Conservation (phyloP, 768 basidiomycete species). For the Lactarius hengduanensis region DNA sequence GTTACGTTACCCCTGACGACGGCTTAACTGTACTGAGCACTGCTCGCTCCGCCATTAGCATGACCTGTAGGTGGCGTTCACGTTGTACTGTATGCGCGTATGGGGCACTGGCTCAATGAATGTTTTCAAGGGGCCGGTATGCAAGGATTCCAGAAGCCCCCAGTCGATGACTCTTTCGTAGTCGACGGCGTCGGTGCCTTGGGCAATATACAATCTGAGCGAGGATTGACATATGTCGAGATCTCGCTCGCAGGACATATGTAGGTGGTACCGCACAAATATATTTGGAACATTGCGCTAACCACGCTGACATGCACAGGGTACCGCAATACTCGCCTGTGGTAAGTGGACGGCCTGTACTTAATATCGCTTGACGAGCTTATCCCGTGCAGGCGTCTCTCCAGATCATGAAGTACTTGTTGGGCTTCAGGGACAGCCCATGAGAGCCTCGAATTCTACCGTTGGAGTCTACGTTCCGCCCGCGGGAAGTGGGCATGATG, state of each 20-base stretch:
- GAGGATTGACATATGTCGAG: conserved; percentile 66
- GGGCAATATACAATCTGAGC: conserved; percentile 64
- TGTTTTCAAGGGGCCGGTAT: conserved; percentile 52
- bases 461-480: too few species aligned
- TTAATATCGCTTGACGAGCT: background rate
- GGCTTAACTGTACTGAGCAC: background rate
- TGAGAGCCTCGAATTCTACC: conserved; percentile 24
- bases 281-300: background rate
- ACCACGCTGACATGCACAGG: conserved; percentile 37
- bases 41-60: conserved; percentile 8
- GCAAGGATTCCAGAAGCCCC: conserved; percentile 75
- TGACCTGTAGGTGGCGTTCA: conserved; percentile 19
- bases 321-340: conserved; percentile 64
- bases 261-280: too few species aligned
- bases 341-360: conserved; percentile 38
- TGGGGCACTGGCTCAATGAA: background rate
- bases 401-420: conserved; percentile 65
- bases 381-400: conserved; percentile 51
- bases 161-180: conserved; percentile 61
- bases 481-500: background rate
- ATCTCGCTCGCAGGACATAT: conserved; percentile 58
- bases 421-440: conserved; percentile 58
- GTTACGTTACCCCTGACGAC: too few species aligned
- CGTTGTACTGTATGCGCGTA: background rate
- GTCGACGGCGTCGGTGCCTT: conserved; percentile 69